phyloP scores from a whole-genome alignment of 2,329 filamentous ascomycete species.

The Grosmannia serpens region DNA sequence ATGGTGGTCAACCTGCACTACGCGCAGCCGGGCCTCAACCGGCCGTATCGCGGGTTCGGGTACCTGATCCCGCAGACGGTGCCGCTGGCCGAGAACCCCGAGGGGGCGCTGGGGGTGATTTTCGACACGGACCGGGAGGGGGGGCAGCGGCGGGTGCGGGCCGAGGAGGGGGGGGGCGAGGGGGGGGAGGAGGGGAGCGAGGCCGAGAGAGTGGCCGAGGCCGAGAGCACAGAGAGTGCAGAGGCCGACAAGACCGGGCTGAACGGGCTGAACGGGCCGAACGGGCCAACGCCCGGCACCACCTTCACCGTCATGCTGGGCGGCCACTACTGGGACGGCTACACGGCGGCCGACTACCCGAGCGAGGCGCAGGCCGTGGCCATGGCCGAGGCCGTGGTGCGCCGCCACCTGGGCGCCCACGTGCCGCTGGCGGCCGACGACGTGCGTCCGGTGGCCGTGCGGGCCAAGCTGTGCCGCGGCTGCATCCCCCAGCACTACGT shows the following conservation, averaged over 20 bases:
- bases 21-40: slow-evolving; percentile 47
- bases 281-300: slow-evolving; percentile 41
- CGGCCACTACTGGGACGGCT: slow-evolving; percentile 76
- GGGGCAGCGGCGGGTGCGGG: slow-evolving; percentile 11
- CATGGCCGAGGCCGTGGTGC: slow-evolving; percentile 60
- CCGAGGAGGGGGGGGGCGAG: background rate
- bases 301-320: slow-evolving; percentile 93
- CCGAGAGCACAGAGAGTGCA: too few species aligned
- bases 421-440: slow-evolving; percentile 39
- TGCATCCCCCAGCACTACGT: slow-evolving; percentile 89
- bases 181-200: background rate
- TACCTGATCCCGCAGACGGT: slow-evolving; percentile 73
- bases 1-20: slow-evolving; percentile 92
- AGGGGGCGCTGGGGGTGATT: slow-evolving; percentile 62
- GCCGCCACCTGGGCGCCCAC: slow-evolving; percentile 55
- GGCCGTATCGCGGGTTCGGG: slow-evolving; percentile 62
- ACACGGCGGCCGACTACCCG: slow-evolving; percentile 37
- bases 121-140: slow-evolving; percentile 63
- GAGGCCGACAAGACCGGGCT: too few species aligned
- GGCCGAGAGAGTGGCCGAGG: too few species aligned
- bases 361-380: slow-evolving; percentile 51
- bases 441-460: slow-evolving; percentile 30
- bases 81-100: slow-evolving; percentile 18
- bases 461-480: slow-evolving; percentile 47
- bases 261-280: background rate